phyloP scores from a whole-genome alignment of 306 rosid species.

The Acacia crassicarpa region DNA sequence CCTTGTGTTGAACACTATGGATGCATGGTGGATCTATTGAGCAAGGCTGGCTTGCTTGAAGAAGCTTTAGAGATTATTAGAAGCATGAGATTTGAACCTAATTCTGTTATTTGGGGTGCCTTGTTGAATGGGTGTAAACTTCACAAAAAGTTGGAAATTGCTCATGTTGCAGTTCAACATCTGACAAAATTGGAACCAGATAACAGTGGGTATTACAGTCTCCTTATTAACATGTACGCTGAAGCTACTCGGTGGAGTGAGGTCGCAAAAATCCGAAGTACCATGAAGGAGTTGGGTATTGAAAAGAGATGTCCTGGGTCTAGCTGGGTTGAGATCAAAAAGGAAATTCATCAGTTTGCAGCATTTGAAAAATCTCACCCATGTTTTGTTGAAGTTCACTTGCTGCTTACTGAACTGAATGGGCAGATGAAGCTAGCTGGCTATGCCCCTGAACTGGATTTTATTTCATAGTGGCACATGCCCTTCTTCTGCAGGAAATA shows the following conservation, averaged over 20 bases:
- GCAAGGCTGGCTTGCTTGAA: conserved; percentile 74
- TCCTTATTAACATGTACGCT: conserved; percentile 66
- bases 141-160: conserved; percentile 60
- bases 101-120: conserved; percentile 78
- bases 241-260: conserved; percentile 65
- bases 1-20: conserved; percentile 77
- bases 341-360: conserved; percentile 55
- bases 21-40: conserved; percentile 79
- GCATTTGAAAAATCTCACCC: conserved; percentile 65
- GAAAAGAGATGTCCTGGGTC: conserved; percentile 75
- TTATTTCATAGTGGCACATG: conserved; percentile 8
- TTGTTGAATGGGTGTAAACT: conserved; percentile 79
- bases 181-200: conserved; percentile 65
- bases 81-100: conserved; percentile 57
- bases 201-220: conserved; percentile 68
- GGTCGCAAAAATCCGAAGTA: conserved; percentile 53
- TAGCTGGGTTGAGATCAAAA: conserved; percentile 74
- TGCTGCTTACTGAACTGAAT: conserved; percentile 52
- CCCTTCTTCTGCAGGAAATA: conserved; percentile 10
- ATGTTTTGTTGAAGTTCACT: conserved; percentile 45
- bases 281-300: conserved; percentile 67
- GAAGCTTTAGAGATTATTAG: conserved; percentile 67
- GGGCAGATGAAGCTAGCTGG: conserved; percentile 57
- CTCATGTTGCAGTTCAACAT: conserved; percentile 47
- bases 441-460: conserved; percentile 42